A percentile compares a stretch with the other conserved stretches of the same genome.
Conservation (phyloP, 805 yeast genomes). For the Wickerhamomyces pijperi region DNA sequence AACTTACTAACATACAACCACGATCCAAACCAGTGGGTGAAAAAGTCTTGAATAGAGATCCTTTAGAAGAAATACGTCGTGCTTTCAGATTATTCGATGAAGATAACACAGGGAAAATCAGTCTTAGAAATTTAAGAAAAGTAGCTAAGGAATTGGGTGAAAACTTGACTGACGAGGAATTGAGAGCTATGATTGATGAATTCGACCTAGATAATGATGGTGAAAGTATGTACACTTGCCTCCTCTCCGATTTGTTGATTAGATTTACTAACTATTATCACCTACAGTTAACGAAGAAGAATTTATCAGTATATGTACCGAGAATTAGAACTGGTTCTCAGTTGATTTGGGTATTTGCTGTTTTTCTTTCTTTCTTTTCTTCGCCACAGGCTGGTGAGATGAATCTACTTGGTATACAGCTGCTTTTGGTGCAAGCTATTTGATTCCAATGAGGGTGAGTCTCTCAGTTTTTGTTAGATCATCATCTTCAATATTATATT, state of each 20-base stretch:
- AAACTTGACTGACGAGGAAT: slow-evolving; percentile 81
- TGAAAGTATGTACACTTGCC: slow-evolving; percentile 30
- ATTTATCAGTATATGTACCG: slow-evolving; percentile 81
- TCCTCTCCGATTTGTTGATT: slow-evolving; percentile 20
- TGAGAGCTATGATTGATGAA: slow-evolving; percentile 94
- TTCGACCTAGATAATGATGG: slow-evolving; percentile 96
- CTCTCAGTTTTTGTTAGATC: no score
- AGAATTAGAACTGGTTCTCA: no score
- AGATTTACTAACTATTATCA: slow-evolving; percentile 1
- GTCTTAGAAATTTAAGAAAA: slow-evolving; percentile 69
- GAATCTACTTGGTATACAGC: no score
- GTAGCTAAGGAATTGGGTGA: slow-evolving; percentile 93
- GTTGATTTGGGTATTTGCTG: no score
- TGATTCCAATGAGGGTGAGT: no score
- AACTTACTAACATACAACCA: slow-evolving; percentile 8
- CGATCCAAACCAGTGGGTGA: slow-evolving; percentile 75
- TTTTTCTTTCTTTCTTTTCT: no score
- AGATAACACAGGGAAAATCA: slow-evolving; percentile 78
- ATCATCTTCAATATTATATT: no score
- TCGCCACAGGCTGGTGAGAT: no score
- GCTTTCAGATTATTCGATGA: slow-evolving; percentile 88
- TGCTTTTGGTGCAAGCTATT: no score
- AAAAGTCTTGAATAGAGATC: slow-evolving; percentile 79
- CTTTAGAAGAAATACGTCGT: slow-evolving; percentile 79
- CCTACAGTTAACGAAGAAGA: slow-evolving; percentile 61